Evolutionary conservation across 139 green algal genomes (phyloP), one percentile per base, ranked within the genome.

Genomic region (Picochlorum sp.): DNA sequence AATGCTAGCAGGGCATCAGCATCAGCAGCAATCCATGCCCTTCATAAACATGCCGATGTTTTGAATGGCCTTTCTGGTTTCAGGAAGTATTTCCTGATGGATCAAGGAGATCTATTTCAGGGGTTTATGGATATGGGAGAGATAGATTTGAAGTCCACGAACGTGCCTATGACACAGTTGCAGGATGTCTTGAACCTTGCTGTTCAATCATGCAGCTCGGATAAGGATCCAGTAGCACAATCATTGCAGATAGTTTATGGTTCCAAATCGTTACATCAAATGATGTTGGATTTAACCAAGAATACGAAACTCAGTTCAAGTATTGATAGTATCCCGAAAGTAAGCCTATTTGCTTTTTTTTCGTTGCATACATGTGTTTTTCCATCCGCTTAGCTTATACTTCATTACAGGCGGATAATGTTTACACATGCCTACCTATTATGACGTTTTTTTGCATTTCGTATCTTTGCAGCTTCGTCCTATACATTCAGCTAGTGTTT

Each of bases 31-130:
- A 68, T 95, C 65, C 30, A 54, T 18, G 65, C 87, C 50, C 59
- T 94, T 68, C 58, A 73, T 39, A 35, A 63, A 13, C 56, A 82
- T 29, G 41, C 74, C 31, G 56, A 61, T 53, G 18, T 79, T 41
- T 35, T 81, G 20, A 43, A 49, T 5, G 72, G 76, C 45, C 77
- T 96, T 61, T 57, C 59, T 1, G 84, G 77, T 18, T 61, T 94
- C 35, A 95, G 95, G 75, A 81, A 83, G 68, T 93, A 89, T 71
- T 96, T 96, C 64, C 73, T 96, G n/a, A 49, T 87, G n/a, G 83
- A 87, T 41, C 79, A 87, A 72, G 88, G 89, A 45, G 89, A 96
- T 70, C 75, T 92, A 51, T 59, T 95, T 37, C 44, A 86, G 20
- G 70, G 81, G 61, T 79, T 93, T 28, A 77, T 91, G 68, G 88